These are phyloP conservation scores for Rhodotorula sp. DNA, from an alignment of 1,284 basidiomycete genomes.

Conservation along the genomic window DNA sequence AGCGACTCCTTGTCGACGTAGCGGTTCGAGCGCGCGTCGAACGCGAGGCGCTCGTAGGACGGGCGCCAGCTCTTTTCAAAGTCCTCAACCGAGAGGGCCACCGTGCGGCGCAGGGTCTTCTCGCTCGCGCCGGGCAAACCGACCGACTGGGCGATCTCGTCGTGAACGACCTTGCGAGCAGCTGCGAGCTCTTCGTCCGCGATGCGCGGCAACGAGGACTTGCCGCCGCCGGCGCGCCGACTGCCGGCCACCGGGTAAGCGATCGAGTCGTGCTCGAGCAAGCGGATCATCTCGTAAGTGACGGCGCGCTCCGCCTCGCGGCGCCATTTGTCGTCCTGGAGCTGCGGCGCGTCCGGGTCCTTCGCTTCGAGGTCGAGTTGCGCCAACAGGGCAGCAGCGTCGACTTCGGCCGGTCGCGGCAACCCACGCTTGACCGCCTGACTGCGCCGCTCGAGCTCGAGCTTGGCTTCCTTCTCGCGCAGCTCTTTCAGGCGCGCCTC, in stretches of 20 bases:
- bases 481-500: slow-evolving; percentile 72
- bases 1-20: slow-evolving; percentile 71
- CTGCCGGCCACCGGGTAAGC: slow-evolving; percentile 80
- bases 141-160: slow-evolving; percentile 73
- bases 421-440: slow-evolving; percentile 77
- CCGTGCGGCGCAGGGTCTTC: slow-evolving; percentile 71
- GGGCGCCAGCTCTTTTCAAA: slow-evolving; percentile 67
- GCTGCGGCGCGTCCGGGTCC: slow-evolving; percentile 50
- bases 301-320: slow-evolving; percentile 62
- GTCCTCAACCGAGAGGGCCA: slow-evolving; percentile 51
- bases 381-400: slow-evolving; percentile 64
- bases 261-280: slow-evolving; percentile 86
- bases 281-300: slow-evolving; percentile 71
- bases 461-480: slow-evolving; percentile 73
- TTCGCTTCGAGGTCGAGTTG: slow-evolving; percentile 58
- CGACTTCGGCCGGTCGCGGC: slow-evolving; percentile 82
- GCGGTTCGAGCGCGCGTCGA: slow-evolving; percentile 58
- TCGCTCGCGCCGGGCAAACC: slow-evolving; percentile 82
- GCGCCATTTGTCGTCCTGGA: slow-evolving; percentile 31
- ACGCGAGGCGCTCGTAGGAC: slow-evolving; percentile 62
- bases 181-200: slow-evolving; percentile 71
- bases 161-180: slow-evolving; percentile 72
- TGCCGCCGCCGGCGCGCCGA: slow-evolving; percentile 71
- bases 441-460: slow-evolving; percentile 74
- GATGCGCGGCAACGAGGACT: slow-evolving; percentile 72